Evolutionary conservation across 2,329 filamentous ascomycete genomes (phyloP).

Genomic region (Cercospora sojina): DNA sequence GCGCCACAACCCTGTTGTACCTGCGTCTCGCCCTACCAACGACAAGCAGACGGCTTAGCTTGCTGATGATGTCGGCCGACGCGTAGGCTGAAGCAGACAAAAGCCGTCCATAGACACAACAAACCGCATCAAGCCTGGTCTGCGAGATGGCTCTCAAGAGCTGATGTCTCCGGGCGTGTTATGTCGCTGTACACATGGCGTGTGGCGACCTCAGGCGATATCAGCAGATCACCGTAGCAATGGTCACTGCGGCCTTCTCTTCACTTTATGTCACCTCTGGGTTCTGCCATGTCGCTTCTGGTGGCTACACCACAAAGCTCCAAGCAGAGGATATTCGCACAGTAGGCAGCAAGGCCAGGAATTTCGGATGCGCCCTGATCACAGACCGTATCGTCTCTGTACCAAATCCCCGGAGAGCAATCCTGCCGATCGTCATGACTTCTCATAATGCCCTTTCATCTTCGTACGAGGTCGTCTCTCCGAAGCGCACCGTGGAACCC

Average conservation of each 20-base stretch:
- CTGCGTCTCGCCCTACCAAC: background rate
- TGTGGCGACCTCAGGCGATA: background rate
- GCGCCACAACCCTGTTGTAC: background rate
- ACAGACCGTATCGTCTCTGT: background rate
- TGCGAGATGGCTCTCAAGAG: background rate
- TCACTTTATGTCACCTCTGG: background rate
- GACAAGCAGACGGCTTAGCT: background rate
- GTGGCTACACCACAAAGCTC: background rate
- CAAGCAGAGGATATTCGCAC: background rate
- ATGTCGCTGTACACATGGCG: background rate
- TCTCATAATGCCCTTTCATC: background rate
- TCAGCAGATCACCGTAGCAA: background rate
- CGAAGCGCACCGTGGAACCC: background rate
- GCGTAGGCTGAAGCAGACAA: background rate
- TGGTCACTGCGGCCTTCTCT: background rate
- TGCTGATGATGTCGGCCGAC: background rate
- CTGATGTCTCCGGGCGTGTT: background rate
- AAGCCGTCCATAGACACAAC: background rate
- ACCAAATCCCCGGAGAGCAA: background rate
- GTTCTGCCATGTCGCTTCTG: background rate
- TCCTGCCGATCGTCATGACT: background rate
- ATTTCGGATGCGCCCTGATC: background rate
- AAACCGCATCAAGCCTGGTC: background rate
- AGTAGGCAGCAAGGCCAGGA: background rate
- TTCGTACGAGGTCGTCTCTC: background rate